A percentile compares a stretch with the other conserved stretches of the same genome.
Conservation (phyloP, 2,329 filamentous ascomycete genomes). For the Pseudogymnoascus sp. region DNA sequence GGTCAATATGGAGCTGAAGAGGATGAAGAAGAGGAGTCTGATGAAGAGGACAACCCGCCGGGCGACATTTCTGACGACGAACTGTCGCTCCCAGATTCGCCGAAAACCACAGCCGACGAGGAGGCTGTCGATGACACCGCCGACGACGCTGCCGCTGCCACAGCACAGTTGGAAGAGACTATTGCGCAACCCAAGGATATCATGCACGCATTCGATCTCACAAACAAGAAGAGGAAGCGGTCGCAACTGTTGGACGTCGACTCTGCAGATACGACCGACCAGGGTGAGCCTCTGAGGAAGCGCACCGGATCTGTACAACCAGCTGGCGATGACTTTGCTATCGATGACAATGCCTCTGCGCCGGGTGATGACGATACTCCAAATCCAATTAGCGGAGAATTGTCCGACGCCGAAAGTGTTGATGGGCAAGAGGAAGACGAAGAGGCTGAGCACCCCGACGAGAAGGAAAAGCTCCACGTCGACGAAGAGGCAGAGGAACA, state of each 20-base stretch:
- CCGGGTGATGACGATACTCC: constrained; percentile 33
- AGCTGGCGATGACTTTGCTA: constrained; percentile 37
- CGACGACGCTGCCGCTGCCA: constrained; percentile 27
- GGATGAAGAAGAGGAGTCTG: constrained; percentile 32
- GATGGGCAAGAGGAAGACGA: constrained; percentile 42
- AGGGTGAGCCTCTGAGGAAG: constrained; percentile 37
- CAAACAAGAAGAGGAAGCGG: constrained; percentile 32
- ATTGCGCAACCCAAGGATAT: background rate
- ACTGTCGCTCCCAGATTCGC: constrained; percentile 25
- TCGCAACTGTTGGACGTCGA: constrained; percentile 26
- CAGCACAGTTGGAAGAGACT: constrained; percentile 24
- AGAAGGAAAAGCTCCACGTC: constrained; percentile 27
- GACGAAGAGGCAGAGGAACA: constrained; percentile 16
- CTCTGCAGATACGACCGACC: constrained; percentile 29
- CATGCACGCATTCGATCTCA: constrained; percentile 17
- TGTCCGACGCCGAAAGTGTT: constrained; percentile 30
- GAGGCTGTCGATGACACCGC: constrained; percentile 23
- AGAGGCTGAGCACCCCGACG: constrained; percentile 33
- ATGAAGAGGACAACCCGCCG: constrained; percentile 13
- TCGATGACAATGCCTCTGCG: constrained; percentile 35
- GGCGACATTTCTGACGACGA: constrained; percentile 13
- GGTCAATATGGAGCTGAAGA: constrained; percentile 42
- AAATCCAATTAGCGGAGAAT: constrained; percentile 26
- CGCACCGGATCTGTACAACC: constrained; percentile 41
- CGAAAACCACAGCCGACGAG: constrained; percentile 33